Evolutionary conservation across 2,329 filamentous ascomycete species (phyloP), one percentile per base, ranked within the genome.

Genomic region (Colletotrichum sp.): DNA sequence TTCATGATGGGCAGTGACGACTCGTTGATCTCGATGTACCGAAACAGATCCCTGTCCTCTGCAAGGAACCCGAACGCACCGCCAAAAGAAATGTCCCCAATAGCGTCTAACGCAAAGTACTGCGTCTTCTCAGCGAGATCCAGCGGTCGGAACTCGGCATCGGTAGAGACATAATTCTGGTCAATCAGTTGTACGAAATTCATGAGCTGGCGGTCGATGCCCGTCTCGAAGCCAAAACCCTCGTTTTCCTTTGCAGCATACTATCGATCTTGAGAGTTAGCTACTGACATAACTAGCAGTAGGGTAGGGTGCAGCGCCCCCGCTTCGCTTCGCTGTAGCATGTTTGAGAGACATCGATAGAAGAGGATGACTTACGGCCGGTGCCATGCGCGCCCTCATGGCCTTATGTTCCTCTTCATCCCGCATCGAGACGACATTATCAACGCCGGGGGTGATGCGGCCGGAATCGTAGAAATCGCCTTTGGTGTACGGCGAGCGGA

Each of bases 61-160:
- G 83, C 82, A 16, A 92, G 83, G 78, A 88, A 88, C 6, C 90
- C 89, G 76, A 91, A 91, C 0, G 89, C 79, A 15, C 85, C 80
- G 8, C 89, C 89, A n/a, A 91, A 87, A 0, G 88, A 88, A 26
- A 91, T 81, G 49, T 90, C 86, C 15, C 87, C 88, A 57, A 92
- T 89, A 3, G 89, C 88, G 72, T 92, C 90, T 1, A 91, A 82
- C 1, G 89, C 87, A 71, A 91, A 89, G 83, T 87, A 90, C 28
- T 89, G 88, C 4, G 87, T 86, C 76, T 89, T 89, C 52, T 84
- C 82, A 26, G 87, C 88, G 59, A 92, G 81, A 78, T 92, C 89
- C 72, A 91, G 83, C 0, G 83, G 84, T 1, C 79, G 79, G 28
- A 83, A 83, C 2, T 83, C 75, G 3, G 73, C 76, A 5, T 84